Percentiles rank a stretch among this genome's conserved stretches.
Evolutionary conservation across 177 flowering plant species (phyloP).

Genomic region (Telopea speciosissima): DNA sequence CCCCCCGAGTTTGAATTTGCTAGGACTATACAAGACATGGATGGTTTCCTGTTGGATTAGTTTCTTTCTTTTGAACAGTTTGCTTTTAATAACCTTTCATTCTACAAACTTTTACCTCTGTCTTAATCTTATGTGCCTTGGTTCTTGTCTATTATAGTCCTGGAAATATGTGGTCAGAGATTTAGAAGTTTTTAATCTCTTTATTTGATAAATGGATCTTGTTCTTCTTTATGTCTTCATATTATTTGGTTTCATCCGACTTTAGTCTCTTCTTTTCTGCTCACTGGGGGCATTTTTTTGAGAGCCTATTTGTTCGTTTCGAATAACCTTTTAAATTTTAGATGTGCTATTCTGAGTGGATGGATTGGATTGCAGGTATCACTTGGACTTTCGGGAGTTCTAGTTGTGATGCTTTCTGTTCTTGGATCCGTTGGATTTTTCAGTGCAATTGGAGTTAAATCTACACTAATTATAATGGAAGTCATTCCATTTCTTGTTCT

Average conservation of each 20-base stretch:
- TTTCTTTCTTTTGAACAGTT: no score
- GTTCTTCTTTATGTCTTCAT: background rate
- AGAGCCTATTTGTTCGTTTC: no score
- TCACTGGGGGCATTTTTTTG: constrained; percentile 1
- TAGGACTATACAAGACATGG: no score
- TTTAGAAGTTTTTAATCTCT: no score
- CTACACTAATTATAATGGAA: constrained; percentile 97
- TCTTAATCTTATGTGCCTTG: no score
- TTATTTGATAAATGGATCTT: background rate
- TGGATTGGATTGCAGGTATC: constrained; percentile 48
- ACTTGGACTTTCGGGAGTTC: constrained; percentile 91
- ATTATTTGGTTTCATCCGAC: background rate
- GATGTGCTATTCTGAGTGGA: background rate
- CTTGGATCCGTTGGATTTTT: constrained; percentile 96
- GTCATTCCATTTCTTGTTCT: constrained; percentile 98
- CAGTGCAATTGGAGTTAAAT: constrained; percentile 95
- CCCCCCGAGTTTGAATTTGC: no score
- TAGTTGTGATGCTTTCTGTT: constrained; percentile 95
- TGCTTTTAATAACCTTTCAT: no score
- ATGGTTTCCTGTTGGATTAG: no score
- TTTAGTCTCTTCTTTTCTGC: background rate
- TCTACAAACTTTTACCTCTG: no score
- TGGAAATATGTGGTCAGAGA: background rate
- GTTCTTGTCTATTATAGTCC: background rate
- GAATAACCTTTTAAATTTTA: no score